Percentiles rank a stretch among this genome's conserved stretches.
Conservation (phyloP, 495 filamentous ascomycete genomes). For the Aspergillus diversus region DNA sequence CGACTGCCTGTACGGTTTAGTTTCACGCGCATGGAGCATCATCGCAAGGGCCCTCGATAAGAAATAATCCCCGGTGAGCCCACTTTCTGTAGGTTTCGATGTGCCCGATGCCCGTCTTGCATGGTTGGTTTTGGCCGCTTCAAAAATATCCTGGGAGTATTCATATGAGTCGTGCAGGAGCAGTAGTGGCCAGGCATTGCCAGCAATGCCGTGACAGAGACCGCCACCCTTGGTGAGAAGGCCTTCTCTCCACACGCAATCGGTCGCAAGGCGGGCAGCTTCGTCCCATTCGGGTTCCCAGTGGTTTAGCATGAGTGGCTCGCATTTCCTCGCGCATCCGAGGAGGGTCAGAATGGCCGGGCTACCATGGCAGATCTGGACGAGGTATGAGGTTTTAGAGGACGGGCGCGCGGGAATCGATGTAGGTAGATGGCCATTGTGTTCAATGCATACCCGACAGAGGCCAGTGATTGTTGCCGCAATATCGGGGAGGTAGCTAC, state of each 20-base stretch:
- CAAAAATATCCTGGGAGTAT: conserved; percentile 27
- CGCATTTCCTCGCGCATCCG: conserved; percentile 35
- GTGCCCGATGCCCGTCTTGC: conserved; percentile 16
- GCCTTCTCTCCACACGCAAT: conserved; percentile 52
- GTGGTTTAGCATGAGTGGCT: conserved; percentile 26
- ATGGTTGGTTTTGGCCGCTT: conserved; percentile 31
- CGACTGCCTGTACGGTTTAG: conserved; percentile 40
- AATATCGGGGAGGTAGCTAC: conserved; percentile 38
- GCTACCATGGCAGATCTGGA: conserved; percentile 53
- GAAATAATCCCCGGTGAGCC: conserved; percentile 42
- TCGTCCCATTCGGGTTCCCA: conserved; percentile 50
- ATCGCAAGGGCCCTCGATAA: conserved; percentile 47
- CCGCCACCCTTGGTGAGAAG: conserved; percentile 52
- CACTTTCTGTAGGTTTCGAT: conserved; percentile 8
- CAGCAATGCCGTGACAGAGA: conserved; percentile 51
- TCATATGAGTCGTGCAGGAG: conserved; percentile 41
- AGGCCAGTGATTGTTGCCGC: conserved; percentile 45
- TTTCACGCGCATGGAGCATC: conserved; percentile 45
- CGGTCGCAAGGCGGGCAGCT: conserved; percentile 37
- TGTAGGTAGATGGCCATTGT: conserved; percentile 48
- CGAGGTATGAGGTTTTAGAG: conserved; percentile 33
- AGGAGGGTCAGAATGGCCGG: conserved; percentile 47
- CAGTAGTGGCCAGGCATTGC: conserved; percentile 49
- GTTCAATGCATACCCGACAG: conserved; percentile 37
- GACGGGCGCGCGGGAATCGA: conserved; percentile 24